phyloP scores from a whole-genome alignment of 164 flowering plant genomes.

The Platanus orientalis region DNA sequence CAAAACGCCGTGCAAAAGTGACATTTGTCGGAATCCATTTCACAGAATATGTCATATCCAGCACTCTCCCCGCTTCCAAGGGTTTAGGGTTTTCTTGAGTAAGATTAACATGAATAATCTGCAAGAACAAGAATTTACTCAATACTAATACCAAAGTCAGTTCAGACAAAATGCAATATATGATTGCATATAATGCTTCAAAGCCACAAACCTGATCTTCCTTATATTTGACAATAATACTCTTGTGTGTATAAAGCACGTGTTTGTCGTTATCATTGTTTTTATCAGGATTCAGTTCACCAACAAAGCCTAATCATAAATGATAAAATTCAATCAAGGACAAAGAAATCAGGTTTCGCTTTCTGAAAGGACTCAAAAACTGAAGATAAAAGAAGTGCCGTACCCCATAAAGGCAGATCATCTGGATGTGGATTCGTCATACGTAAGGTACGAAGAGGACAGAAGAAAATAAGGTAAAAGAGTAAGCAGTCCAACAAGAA shows the following conservation, averaged over 20 bases:
- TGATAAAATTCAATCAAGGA: background rate
- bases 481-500: no score
- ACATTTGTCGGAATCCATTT: slow-evolving; percentile 55
- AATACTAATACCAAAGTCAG: background rate
- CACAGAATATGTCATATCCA: slow-evolving; percentile 66
- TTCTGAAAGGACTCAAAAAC: background rate
- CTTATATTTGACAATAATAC: slow-evolving; percentile 45
- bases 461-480: background rate
- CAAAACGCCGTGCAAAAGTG: slow-evolving; percentile 83
- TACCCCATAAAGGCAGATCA: slow-evolving; percentile 85
- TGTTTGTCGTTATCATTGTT: slow-evolving; percentile 52
- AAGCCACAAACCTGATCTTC: slow-evolving; percentile 62
- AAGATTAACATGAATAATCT: slow-evolving; percentile 61
- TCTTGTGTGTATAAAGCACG: slow-evolving; percentile 61
- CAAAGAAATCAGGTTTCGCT: background rate
- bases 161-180: background rate
- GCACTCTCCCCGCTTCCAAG: slow-evolving; percentile 45
- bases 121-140: slow-evolving; percentile 12
- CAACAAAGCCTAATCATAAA: slow-evolving; percentile 50
- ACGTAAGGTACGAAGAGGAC: background rate
- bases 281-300: slow-evolving; percentile 57
- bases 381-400: slow-evolving; percentile 12
- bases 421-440: slow-evolving; percentile 34
- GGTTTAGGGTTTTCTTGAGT: slow-evolving; percentile 33
- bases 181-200: background rate